Evolutionary conservation across 1,139 yeast species (phyloP), one percentile per base, ranked within the genome.

Genomic region (Candida dubliniensis): DNA sequence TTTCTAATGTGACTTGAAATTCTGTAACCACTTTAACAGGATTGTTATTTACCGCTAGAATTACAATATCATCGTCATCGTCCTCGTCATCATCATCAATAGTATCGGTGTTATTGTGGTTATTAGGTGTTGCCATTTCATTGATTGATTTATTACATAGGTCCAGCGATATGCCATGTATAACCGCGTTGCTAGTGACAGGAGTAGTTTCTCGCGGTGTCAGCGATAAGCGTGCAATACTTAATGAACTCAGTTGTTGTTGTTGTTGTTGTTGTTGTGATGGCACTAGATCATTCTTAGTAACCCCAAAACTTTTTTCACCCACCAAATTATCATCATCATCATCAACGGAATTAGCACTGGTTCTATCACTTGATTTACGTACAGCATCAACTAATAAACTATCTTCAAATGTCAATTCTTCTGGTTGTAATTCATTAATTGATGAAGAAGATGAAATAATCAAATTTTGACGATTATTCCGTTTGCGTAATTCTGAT

Each of bases 1-100:
- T 55, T 43, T 63, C 71, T 3, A 63, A 46, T 1, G 60, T 56
- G 2, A 64, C 46, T 37, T 63, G 68, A 34, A 58, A 54, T 30
- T 61, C 63, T n/a, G 62, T 58, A 3, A 59, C 52, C 5, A 60
- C 46, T 11, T 53, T 55, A 1, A 57, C 44, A 6, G 40, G 40
- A 13, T 37, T 34, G 4, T 53, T 47, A 8, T 46, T 49, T 2
- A 54, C 53, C 7, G 50, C 46, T 11, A 54, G 31, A 9, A 60
- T 48, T 35, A 54, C 54, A 4, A 58, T 35, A 34, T 51, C 54
- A 6, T 45, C 49, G 15, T 33, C 40, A 7, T 38, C 38, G 10
- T 25, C 12, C 10, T 41, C 5, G 23, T 18, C 5, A 5, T 18
- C 23, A 5, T 18, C 23, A 5, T 18, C 23, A 18, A 4, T n/a